Conservation (phyloP, 2,329 filamentous ascomycete species). For the Penicillium sp. region DNA sequence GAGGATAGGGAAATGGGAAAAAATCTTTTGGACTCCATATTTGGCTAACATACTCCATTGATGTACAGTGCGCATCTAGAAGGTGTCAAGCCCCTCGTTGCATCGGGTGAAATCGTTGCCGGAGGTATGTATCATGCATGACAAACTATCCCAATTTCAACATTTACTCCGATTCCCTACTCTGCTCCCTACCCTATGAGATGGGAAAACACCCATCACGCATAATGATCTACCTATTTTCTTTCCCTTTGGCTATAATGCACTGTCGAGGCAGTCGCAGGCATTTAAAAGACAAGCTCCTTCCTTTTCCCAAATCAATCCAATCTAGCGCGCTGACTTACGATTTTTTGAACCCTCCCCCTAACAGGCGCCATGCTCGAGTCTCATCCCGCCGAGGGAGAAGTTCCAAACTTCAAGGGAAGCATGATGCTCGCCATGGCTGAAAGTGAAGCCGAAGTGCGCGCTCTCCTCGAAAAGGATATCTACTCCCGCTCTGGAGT, state of each 20-base stretch:
- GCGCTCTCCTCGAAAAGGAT: constrained; percentile 62
- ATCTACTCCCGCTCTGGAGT: constrained; percentile 66
- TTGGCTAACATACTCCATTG: too few relatives aligned
- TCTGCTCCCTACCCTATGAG: too few relatives aligned
- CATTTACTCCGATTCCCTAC: too few relatives aligned
- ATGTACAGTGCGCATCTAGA: constrained; percentile 49
- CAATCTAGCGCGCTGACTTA: too few relatives aligned
- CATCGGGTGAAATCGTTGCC: constrained; percentile 55
- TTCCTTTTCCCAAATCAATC: background rate
- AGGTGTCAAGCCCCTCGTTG: constrained; percentile 47
- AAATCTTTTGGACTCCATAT: background rate
- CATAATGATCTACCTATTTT: too few relatives aligned
- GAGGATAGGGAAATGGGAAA: background rate
- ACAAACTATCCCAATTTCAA: too few relatives aligned
- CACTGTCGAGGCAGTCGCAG: background rate
- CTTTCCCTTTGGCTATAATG: background rate
- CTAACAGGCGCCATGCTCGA: constrained; percentile 61
- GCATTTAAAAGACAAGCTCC: background rate
- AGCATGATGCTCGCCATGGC: constrained; percentile 64
- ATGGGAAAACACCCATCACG: too few relatives aligned
- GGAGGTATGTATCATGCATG: constrained; percentile 49
- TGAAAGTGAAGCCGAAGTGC: constrained; percentile 62
- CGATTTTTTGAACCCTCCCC: too few relatives aligned
- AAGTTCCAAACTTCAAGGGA: constrained; percentile 62
- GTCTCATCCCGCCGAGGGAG: constrained; percentile 57